Base-by-base conservation (phyloP, 2,329 filamentous ascomycete species). In the Rugonectria rugulosa region DNA sequence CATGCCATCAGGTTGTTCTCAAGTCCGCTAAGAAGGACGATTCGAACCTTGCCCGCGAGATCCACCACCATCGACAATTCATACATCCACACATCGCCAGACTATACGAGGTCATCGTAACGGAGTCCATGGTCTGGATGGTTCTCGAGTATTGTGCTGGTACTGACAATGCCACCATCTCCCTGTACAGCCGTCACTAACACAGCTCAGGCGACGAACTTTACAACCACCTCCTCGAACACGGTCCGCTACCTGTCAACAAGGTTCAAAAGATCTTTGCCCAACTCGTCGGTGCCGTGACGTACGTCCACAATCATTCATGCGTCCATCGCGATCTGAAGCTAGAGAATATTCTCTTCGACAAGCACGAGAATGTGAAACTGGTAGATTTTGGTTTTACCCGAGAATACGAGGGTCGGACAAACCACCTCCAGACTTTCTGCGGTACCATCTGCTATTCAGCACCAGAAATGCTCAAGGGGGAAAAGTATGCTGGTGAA, bases 301-400 rank as follows among this genome's bases (percentile, higher is more conserved):
- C 89, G 51, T 98, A 98, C 73, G 95, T 99, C 31, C 95, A 99
- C 76, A 89, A 88, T 72, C 93, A 96, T 68, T 93, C 90, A 6
- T 99, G 95, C 71, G 95, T 99, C 27, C 95, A 99, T 73, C 91
- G 95, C 65, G 95, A 99, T 72, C 79, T 99, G 50, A 99, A 99
- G 75, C 83, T 99, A 68, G 95, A 99, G 72, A 77, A 77, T 24
- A 97, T 99, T 55, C 79, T 99, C 40, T 83, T 99, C 64, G 95
- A 99, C 78, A 98, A 96, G 73, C 84, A 97, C 70, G 94, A 96
- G 71, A 97, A 98, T 69, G 95, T 99, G 65, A 99, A 99, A 77
- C 79, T 99, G 57, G 94, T 96, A 64, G 95, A 99, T 73, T 99
- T 99, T 77, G 95, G 95, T 15, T 99, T 99, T 71, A 99, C 95